These are phyloP conservation scores for Cicer yamashitae DNA, from an alignment of 306 rosid species.

Conservation along the genomic window DNA sequence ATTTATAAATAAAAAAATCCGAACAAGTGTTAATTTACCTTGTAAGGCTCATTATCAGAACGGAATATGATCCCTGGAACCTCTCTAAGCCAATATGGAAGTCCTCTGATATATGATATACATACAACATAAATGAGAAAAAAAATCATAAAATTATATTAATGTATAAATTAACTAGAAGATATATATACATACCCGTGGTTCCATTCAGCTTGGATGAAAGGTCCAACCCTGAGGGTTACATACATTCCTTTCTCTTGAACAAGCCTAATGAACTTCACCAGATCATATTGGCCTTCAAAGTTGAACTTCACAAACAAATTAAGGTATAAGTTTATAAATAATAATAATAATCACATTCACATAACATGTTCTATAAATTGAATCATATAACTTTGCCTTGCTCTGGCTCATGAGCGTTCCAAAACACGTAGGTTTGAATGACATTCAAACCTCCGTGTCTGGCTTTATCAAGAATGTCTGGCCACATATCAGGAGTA, in stretches of 20 bases:
- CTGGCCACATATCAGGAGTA: constrained; percentile 84
- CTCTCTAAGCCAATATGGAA: constrained; percentile 93
- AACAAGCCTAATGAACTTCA: constrained; percentile 66
- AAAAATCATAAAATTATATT: neutral
- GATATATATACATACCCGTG: constrained; percentile 64
- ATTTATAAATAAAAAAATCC: no score
- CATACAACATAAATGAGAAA: neutral
- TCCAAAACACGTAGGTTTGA: constrained; percentile 96
- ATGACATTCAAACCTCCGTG: constrained; percentile 85
- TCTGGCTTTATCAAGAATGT: constrained; percentile 62
- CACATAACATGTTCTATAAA: neutral
- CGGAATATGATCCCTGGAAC: constrained; percentile 71
- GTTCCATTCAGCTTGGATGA: constrained; percentile 98
- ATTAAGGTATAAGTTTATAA: neutral
- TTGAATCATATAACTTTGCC: constrained; percentile 62
- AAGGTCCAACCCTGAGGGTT: constrained; percentile 84
- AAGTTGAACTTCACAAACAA: constrained; percentile 55
- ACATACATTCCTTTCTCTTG: constrained; percentile 64
- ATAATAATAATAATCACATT: neutral
- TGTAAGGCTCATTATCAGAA: constrained; percentile 66
- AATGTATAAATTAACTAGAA: neutral
- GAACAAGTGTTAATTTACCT: constrained; percentile 51
- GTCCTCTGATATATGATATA: constrained; percentile 60
- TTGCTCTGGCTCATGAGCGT: constrained; percentile 72
- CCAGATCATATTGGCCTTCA: constrained; percentile 69